phyloP scores from a whole-genome alignment of 768 basidiomycete genomes.

The Steccherinum ochraceum region DNA sequence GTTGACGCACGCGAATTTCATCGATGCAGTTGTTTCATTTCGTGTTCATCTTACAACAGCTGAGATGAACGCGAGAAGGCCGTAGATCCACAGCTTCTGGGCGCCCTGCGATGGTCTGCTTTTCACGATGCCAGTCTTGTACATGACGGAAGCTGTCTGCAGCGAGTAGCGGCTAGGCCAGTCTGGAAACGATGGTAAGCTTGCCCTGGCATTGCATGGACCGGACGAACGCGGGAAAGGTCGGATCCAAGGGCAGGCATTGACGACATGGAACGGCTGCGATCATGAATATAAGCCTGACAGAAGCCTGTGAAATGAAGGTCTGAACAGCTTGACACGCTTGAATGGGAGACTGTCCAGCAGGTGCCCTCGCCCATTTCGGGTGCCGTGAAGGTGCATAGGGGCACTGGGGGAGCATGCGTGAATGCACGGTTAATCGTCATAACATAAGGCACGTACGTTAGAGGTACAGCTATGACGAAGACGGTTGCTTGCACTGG shows the following conservation, averaged over 20 bases:
- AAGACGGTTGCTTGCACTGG: neutral
- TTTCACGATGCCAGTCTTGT: too few species aligned
- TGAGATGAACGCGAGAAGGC: neutral
- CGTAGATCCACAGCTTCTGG: neutral
- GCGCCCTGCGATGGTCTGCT: neutral
- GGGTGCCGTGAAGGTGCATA: neutral
- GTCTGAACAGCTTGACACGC: neutral
- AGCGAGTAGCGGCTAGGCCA: neutral
- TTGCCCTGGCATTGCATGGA: neutral
- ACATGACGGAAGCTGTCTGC: too few species aligned
- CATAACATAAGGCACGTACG: neutral
- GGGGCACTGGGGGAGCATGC: neutral
- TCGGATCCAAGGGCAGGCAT: neutral
- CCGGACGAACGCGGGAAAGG: too few species aligned
- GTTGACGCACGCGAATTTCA: neutral
- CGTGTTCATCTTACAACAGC: neutral
- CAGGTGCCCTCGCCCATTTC: too few species aligned
- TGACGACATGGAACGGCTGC: too few species aligned
- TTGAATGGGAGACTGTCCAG: neutral
- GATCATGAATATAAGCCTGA: neutral
- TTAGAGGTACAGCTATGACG: neutral
- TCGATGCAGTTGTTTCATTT: neutral
- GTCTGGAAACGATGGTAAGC: neutral
- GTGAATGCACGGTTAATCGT: neutral
- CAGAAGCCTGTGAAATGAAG: neutral